These are phyloP conservation scores for Chlorella sp. DNA, from an alignment of 139 green algal species.

Conservation along the genomic window DNA sequence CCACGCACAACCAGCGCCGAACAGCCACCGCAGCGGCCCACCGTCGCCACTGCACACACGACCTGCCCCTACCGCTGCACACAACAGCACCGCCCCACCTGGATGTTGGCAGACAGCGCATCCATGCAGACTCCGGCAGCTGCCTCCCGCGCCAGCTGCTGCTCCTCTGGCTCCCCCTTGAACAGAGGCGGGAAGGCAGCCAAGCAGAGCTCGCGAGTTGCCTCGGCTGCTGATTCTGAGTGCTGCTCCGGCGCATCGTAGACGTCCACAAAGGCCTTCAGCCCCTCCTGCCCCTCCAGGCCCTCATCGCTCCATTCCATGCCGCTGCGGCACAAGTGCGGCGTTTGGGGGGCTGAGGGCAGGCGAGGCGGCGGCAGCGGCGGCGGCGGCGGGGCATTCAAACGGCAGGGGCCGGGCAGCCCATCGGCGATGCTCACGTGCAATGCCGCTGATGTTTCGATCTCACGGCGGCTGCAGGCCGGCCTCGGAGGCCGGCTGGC, in stretches of 20 bases:
- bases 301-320: conserved; percentile 27
- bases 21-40: too few relatives aligned
- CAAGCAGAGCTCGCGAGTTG: conserved; percentile 19
- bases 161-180: conserved; percentile 13
- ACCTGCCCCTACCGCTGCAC: background rate
- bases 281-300: background rate
- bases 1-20: too few relatives aligned
- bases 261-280: conserved; percentile 15
- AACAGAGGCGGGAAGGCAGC: conserved; percentile 17
- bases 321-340: background rate
- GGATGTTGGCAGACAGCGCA: conserved; percentile 10
- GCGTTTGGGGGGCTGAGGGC: background rate
- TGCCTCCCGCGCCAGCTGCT: background rate
- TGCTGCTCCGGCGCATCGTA: too few relatives aligned
- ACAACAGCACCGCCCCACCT: conserved; percentile 20
- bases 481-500: too few relatives aligned
- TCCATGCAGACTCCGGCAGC: conserved; percentile 26
- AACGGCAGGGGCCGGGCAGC: too few relatives aligned
- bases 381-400: background rate
- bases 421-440: too few relatives aligned
- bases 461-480: too few relatives aligned
- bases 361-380: background rate
- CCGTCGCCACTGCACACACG: too few relatives aligned
- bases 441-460: too few relatives aligned
- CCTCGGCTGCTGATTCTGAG: background rate